A percentile compares a stretch with the other conserved stretches of the same genome.
Conservation (phyloP, 1,284 basidiomycete genomes). For the Leccinum angustisporum region DNA sequence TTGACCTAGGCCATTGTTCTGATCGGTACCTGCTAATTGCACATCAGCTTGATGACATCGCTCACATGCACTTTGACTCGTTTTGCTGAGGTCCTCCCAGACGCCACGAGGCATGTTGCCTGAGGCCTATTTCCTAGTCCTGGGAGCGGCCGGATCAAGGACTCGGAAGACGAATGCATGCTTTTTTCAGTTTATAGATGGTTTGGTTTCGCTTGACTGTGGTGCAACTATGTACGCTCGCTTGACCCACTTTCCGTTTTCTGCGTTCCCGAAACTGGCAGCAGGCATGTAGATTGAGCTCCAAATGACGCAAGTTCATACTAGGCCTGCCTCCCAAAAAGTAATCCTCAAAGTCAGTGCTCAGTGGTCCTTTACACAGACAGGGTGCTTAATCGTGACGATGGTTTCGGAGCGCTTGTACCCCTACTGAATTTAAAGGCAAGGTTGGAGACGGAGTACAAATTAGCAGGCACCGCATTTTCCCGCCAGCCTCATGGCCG, state of each 20-base stretch:
- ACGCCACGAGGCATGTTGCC: slow-evolving; percentile 3
- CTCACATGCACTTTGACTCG: slow-evolving; percentile 3
- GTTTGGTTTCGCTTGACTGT: not conserved
- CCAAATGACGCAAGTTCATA: not conserved
- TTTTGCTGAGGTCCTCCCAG: slow-evolving; percentile 14
- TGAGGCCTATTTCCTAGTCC: slow-evolving; percentile 5
- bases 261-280: not conserved
- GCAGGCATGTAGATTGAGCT: not conserved
- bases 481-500: not conserved
- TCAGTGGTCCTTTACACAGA: not conserved
- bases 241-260: not conserved
- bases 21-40: slow-evolving; percentile 8
- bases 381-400: not conserved
- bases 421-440: too few species aligned
- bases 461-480: not conserved
- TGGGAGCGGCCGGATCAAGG: slow-evolving; percentile 22
- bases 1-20: not conserved
- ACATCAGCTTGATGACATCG: slow-evolving; percentile 8
- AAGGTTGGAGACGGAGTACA: not conserved
- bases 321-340: not conserved
- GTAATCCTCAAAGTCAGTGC: not conserved
- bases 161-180: not conserved
- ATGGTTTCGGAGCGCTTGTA: not conserved
- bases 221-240: not conserved
- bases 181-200: not conserved